phyloP scores from a whole-genome alignment of 768 basidiomycete genomes.

The Piloderma croceum region DNA sequence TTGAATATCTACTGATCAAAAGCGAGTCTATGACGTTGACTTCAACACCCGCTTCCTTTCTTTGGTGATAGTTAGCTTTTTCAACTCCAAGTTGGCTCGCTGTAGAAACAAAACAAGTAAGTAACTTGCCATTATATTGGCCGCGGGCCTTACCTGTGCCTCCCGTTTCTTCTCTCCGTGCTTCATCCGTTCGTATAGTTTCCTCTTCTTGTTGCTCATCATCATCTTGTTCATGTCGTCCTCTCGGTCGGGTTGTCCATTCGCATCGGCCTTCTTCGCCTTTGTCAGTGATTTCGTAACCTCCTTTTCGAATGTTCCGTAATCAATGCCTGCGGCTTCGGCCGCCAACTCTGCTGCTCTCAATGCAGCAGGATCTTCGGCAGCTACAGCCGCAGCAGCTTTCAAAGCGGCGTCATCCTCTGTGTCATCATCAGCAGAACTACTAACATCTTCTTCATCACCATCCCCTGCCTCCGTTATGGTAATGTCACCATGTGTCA shows the following conservation, averaged over 20 bases:
- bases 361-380: conserved; percentile 60
- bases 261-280: conserved; percentile 25
- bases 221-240: conserved; percentile 95
- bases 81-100: conserved; percentile 58
- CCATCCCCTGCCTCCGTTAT: conserved; percentile 28
- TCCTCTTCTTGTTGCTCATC: conserved; percentile 93
- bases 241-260: conserved; percentile 52
- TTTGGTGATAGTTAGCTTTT: conserved; percentile 51
- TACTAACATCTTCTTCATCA: conserved; percentile 29
- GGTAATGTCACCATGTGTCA: conserved; percentile 28
- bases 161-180: conserved; percentile 72
- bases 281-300: conserved; percentile 53
- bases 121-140: conserved; percentile 9
- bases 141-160: conserved; percentile 58
- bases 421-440: conserved; percentile 22
- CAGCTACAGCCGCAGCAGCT: conserved; percentile 29
- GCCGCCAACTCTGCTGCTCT: conserved; percentile 89
- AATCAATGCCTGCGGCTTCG: conserved; percentile 82
- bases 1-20: too few species aligned
- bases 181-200: conserved; percentile 92
- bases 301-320: conserved; percentile 70
- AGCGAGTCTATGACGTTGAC: too few species aligned
- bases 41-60: conserved; percentile 40
- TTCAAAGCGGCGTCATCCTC: conserved; percentile 24
- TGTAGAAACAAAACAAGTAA: conserved; percentile 33